Evolutionary conservation across 345 rosid genomes (phyloP), one percentile per base, ranked within the genome.

Genomic region (Pistacia vera): DNA sequence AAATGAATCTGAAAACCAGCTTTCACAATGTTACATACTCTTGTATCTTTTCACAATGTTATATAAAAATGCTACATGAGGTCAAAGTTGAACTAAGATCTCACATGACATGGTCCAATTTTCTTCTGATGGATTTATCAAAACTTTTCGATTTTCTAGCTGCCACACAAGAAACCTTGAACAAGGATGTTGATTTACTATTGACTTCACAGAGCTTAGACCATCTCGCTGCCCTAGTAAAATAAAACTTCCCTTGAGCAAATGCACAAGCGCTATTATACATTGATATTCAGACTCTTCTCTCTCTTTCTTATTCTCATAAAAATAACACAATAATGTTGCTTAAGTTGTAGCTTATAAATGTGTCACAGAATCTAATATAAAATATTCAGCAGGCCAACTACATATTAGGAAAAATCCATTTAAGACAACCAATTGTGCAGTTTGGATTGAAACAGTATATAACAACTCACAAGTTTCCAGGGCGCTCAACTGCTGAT

Each of bases 401-500:
- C 22, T 48, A 49, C 30, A 48, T 38, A 44, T n/a, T 49, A 44
- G 22, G 38, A 49, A 61, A 61, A 16, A 61, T 6, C 52, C 11
- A 49, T 73, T 25, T 17, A 38, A 72, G 64, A 49, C 57, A 52
- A n/a, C 49, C 51, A 41, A 51, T 22, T 52, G 12, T 11, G 49
- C 38, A 54, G n/a, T 55, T 59, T 6, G 55, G 63, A 22, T 30
- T 0, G 57, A 76, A 76, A 5, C 60, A 10, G 75, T 61, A 51
- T 41, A 10, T 17, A 57, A 76, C 60, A 56, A 85, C 98, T 88
- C 86, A 91, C 97, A 85, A 68, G 79, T 93, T 93, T 83, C 98
- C 98, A 28, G 97, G 97, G 72, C 75, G 80, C 80, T 93, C 93
- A 63, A 93, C 93, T 38, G 91, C 90, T 74, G 97, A 89, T 75